A percentile compares a stretch with the other conserved stretches of the same genome.
Conservation (phyloP, 169 alveolate species). For the Cryptosporidium parvum region DNA sequence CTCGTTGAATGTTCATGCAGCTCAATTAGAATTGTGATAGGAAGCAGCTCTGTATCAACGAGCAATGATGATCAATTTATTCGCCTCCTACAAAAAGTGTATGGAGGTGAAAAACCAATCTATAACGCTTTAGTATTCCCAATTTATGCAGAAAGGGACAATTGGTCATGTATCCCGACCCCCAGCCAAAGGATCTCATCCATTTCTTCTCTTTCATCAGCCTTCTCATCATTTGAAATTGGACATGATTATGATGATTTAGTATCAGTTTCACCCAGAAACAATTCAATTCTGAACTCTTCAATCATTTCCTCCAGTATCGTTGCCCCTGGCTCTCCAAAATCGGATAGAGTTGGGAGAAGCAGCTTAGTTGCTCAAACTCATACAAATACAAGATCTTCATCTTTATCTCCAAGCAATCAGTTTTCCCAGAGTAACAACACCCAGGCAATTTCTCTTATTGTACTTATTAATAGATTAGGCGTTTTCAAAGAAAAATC, state of each 20-base stretch:
- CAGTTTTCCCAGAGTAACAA: neutral
- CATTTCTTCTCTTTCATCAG: constrained; percentile 60
- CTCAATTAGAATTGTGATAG: constrained; percentile 9
- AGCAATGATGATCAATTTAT: constrained; percentile 48
- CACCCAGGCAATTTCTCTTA: constrained; percentile 65
- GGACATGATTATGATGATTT: constrained; percentile 45
- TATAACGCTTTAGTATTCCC: constrained; percentile 72
- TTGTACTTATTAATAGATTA: constrained; percentile 57
- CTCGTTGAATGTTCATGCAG: constrained; percentile 37
- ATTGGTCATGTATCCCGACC: constrained; percentile 72
- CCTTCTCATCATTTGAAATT: constrained; percentile 68
- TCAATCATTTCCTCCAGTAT: constrained; percentile 18
- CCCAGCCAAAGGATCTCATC: constrained; percentile 72
- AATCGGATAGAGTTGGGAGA: constrained; percentile 51
- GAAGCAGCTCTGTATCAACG: neutral
- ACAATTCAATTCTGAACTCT: constrained; percentile 23
- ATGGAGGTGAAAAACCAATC: constrained; percentile 50
- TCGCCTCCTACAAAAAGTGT: constrained; percentile 48
- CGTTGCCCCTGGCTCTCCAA: constrained; percentile 55
- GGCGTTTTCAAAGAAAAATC: constrained; percentile 63
- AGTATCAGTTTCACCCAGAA: constrained; percentile 38
- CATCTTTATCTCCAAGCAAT: constrained; percentile 72
- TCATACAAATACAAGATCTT: constrained; percentile 36
- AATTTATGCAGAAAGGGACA: constrained; percentile 71
- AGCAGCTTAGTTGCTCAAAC: constrained; percentile 7